A percentile compares a stretch with the other conserved stretches of the same genome.
Conservation (phyloP, 495 filamentous ascomycete genomes). For the Patellaria atrata region DNA sequence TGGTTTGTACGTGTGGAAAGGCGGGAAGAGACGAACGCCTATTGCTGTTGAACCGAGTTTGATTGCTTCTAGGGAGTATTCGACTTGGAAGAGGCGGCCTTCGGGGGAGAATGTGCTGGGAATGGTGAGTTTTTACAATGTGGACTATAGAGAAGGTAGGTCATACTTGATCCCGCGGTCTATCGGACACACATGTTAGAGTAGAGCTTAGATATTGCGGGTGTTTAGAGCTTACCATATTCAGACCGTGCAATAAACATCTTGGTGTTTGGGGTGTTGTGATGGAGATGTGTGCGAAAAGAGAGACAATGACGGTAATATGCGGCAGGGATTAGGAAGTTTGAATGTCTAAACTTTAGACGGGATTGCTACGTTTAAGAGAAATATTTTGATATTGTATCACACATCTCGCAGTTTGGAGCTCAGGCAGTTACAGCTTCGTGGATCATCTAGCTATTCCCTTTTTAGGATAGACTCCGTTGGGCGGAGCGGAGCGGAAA, state of each 20-base stretch:
- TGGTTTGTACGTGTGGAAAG: conserved; percentile 3
- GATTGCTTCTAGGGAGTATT: conserved; percentile 99
- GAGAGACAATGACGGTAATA: no score
- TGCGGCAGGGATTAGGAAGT: no score
- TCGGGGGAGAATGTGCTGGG: conserved; percentile 97
- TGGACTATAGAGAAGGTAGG: conserved; percentile 2
- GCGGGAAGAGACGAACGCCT: conserved; percentile 44
- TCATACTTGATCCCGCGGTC: conserved; percentile 98
- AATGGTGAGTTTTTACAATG: conserved; percentile 16
- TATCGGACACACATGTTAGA: conserved; percentile 25
- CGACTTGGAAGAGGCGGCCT: conserved; percentile 98
- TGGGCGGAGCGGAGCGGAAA: no score
- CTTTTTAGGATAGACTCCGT: no score
- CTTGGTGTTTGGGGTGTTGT: conserved; percentile 29
- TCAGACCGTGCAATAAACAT: conserved; percentile 99
- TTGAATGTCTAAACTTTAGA: no score
- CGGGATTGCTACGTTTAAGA: no score
- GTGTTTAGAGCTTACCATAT: conserved; percentile 62
- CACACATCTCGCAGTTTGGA: no score
- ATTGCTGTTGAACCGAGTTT: conserved; percentile 98
- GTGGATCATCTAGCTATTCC: no score
- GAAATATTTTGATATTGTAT: no score
- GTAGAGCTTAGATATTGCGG: conserved; percentile 17
- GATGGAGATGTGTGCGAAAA: no score
- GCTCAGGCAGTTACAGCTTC: no score